phyloP scores from a whole-genome alignment of 1,284 basidiomycete species.

The Naganishia sp. region DNA sequence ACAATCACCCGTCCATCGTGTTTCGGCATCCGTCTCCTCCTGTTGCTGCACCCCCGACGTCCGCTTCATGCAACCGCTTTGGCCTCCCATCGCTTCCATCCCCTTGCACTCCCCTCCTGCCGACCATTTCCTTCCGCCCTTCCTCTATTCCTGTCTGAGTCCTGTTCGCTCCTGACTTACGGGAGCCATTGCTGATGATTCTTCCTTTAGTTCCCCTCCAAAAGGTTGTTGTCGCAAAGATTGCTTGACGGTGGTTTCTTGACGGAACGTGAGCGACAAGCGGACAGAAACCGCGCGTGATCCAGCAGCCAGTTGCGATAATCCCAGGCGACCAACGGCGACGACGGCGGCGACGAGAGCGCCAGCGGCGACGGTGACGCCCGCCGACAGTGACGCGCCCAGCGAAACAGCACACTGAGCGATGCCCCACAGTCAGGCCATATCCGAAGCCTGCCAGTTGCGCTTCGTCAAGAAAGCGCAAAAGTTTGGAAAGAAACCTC shows the following conservation, averaged over 20 bases:
- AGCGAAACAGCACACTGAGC: slow-evolving; percentile 5
- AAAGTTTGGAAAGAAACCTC: neutral
- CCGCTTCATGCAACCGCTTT: neutral
- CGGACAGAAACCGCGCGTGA: too few species aligned
- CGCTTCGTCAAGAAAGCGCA: slow-evolving; percentile 1
- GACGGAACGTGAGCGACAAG: slow-evolving; percentile 12
- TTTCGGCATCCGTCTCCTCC: neutral
- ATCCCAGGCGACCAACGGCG: neutral
- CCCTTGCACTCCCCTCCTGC: neutral
- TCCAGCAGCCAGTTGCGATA: slow-evolving; percentile 5
- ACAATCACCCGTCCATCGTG: neutral
- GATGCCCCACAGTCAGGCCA: neutral
- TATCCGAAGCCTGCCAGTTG: neutral
- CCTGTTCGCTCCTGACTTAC: slow-evolving; percentile 8
- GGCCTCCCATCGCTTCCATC: neutral
- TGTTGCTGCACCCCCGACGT: neutral
- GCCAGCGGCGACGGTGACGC: slow-evolving; percentile 6
- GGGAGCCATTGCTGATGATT: slow-evolving; percentile 29
- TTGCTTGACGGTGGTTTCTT: slow-evolving; percentile 25
- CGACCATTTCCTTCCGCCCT: neutral
- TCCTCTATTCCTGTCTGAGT: neutral
- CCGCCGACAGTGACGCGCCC: slow-evolving; percentile 11
- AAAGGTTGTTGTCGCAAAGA: slow-evolving; percentile 28
- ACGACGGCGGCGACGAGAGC: slow-evolving; percentile 11
- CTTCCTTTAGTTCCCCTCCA: slow-evolving; percentile 27